These are phyloP conservation scores for Gypsophila paniculata DNA, from an alignment of 179 eudicot genomes.

Conservation along the genomic window DNA sequence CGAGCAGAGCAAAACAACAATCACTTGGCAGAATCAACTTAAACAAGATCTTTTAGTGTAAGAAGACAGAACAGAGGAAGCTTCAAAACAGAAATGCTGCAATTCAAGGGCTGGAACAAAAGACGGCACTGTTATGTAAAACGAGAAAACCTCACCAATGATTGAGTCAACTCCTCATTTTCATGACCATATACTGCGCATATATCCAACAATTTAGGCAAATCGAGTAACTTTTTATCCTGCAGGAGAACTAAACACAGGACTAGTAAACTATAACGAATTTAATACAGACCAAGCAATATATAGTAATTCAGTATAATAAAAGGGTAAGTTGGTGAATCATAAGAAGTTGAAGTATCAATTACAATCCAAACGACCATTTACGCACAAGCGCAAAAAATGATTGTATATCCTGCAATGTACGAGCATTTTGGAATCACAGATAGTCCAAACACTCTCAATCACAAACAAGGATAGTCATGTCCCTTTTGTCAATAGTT, in stretches of 20 bases:
- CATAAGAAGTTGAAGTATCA: background rate
- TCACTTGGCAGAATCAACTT: background rate
- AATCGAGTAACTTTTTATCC: slow-evolving; percentile 82
- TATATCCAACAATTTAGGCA: slow-evolving; percentile 83
- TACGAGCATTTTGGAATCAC: background rate
- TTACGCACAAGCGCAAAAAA: background rate
- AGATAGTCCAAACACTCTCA: background rate
- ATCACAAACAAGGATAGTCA: background rate
- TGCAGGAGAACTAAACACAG: slow-evolving; percentile 76
- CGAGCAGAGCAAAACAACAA: background rate
- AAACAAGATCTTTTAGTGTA: background rate
- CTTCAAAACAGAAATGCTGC: background rate
- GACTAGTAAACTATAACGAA: slow-evolving; percentile 39
- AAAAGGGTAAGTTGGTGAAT: background rate
- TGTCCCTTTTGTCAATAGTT: background rate
- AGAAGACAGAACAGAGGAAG: background rate
- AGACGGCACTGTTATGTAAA: background rate
- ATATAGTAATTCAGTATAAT: background rate
- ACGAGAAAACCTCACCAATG: slow-evolving; percentile 52
- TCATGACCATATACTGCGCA: slow-evolving; percentile 92
- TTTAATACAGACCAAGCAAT: background rate
- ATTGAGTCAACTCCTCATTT: slow-evolving; percentile 66
- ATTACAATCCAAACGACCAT: slow-evolving; percentile 2
- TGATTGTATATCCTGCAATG: background rate
- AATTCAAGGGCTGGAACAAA: background rate